phyloP scores from a whole-genome alignment of 208 protist genomes.

The Kentomonas sorsogonicus region DNA sequence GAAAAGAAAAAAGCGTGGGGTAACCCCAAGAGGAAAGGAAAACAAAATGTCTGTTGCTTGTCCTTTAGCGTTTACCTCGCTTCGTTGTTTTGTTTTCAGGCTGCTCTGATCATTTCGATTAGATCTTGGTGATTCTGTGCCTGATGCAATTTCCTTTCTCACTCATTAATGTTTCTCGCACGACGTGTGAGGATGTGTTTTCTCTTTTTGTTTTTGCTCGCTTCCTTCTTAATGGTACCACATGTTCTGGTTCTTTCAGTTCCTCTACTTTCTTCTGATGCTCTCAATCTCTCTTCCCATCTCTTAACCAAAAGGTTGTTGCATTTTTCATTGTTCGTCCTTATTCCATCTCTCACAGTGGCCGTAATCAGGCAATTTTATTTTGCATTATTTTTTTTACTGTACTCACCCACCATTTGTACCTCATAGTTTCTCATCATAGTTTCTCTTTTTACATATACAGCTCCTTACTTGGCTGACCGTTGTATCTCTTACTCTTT shows the following conservation, averaged over 20 bases:
- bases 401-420: no score
- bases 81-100: conserved; percentile 11
- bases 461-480: no score
- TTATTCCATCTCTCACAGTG: not conserved
- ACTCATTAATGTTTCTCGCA: no score
- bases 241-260: conserved; percentile 1
- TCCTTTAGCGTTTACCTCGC: no score
- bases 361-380: no score
- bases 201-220: conserved; percentile 13
- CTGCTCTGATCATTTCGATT: conserved; percentile 1
- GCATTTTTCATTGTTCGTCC: not conserved
- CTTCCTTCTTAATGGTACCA: conserved; percentile 12
- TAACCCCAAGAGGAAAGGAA: not conserved
- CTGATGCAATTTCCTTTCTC: not conserved
- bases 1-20: not conserved
- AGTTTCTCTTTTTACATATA: not conserved
- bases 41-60: not conserved
- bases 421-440: no score
- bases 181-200: no score
- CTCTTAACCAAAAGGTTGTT: not conserved
- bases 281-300: not conserved
- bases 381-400: conserved; percentile 1
- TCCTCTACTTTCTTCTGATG: conserved; percentile 1
- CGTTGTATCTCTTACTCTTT: conserved; percentile 11
- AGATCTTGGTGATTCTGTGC: no score